A percentile compares a stretch with the other conserved stretches of the same genome.
phyloP scores from a whole-genome alignment of 139 green algal genomes.

The Trebouxia sp. region DNA sequence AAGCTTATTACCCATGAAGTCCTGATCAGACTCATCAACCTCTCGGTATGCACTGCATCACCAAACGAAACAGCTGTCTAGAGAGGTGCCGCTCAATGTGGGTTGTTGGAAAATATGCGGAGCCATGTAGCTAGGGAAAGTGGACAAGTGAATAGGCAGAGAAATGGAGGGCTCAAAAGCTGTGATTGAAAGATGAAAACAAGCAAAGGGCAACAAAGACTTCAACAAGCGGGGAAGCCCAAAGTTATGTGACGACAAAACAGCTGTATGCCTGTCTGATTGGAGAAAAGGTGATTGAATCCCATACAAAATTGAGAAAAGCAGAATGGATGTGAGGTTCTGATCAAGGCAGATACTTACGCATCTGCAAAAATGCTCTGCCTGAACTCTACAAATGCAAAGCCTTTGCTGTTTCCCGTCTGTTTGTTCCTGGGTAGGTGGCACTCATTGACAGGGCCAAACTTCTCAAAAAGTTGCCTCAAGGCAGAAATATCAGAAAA shows the following conservation, averaged over 20 bases:
- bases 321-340: neutral
- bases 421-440: constrained; percentile 59
- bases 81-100: neutral
- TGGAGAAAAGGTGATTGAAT: no score
- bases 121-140: no score
- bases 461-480: constrained; percentile 40
- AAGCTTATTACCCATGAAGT: constrained; percentile 46
- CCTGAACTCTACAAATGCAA: constrained; percentile 78
- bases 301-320: neutral
- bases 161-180: no score
- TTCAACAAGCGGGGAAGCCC: no score
- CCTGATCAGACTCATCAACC: constrained; percentile 48
- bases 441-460: constrained; percentile 53
- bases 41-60: constrained; percentile 45
- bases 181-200: no score
- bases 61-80: no score
- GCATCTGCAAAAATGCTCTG: constrained; percentile 49
- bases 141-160: no score
- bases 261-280: no score
- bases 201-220: no score
- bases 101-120: no score
- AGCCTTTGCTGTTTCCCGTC: constrained; percentile 55
- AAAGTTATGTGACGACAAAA: no score
- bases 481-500: constrained; percentile 32
- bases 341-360: constrained; percentile 22